Percentiles rank a stretch among this genome's conserved stretches.
These are phyloP conservation scores for Coemansia sp. DNA, from an alignment of 192 early-diverging fungal genomes.

Conservation along the genomic window DNA sequence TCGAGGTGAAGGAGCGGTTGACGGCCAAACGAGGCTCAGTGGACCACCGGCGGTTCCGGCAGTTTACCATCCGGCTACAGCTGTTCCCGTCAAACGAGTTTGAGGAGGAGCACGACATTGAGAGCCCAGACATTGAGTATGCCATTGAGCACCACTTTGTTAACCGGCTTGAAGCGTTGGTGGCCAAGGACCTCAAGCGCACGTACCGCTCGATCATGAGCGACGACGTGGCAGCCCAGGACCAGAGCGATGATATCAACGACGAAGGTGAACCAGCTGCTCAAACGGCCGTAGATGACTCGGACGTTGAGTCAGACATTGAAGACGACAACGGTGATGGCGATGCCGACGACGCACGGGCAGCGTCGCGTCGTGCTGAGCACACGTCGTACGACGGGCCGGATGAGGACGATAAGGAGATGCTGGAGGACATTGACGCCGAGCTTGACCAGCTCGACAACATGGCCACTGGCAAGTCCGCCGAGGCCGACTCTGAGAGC, in stretches of 20 bases:
- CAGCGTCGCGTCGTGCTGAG: slow-evolving; percentile 61
- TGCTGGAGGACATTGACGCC: slow-evolving; percentile 48
- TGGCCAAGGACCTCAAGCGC: slow-evolving; percentile 77
- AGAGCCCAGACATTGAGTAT: slow-evolving; percentile 63
- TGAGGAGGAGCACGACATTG: slow-evolving; percentile 72
- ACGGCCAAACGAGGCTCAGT: slow-evolving; percentile 47
- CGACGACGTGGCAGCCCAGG: slow-evolving; percentile 41
- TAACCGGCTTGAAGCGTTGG: slow-evolving; percentile 69
- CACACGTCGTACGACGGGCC: slow-evolving; percentile 76
- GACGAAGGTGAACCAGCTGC: slow-evolving; percentile 23
- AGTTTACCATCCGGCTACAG: slow-evolving; percentile 77
- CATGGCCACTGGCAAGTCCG: slow-evolving; percentile 14
- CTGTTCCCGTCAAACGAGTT: slow-evolving; percentile 84
- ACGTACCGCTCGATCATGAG: slow-evolving; percentile 47
- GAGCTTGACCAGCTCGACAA: slow-evolving; percentile 49
- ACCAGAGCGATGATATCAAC: slow-evolving; percentile 16
- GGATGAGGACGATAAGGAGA: slow-evolving; percentile 81
- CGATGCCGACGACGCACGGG: slow-evolving; percentile 73
- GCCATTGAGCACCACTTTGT: slow-evolving; percentile 77
- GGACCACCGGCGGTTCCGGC: slow-evolving; percentile 62
- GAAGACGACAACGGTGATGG: slow-evolving; percentile 62
- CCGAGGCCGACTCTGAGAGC: slow-evolving; percentile 16
- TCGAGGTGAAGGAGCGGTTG: slow-evolving; percentile 79
- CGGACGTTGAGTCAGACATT: slow-evolving; percentile 37
- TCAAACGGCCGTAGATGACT: slow-evolving; percentile 33